These are phyloP conservation scores for Quercus tomentella DNA, from an alignment of 331 rosid genomes.

Conservation along the genomic window DNA sequence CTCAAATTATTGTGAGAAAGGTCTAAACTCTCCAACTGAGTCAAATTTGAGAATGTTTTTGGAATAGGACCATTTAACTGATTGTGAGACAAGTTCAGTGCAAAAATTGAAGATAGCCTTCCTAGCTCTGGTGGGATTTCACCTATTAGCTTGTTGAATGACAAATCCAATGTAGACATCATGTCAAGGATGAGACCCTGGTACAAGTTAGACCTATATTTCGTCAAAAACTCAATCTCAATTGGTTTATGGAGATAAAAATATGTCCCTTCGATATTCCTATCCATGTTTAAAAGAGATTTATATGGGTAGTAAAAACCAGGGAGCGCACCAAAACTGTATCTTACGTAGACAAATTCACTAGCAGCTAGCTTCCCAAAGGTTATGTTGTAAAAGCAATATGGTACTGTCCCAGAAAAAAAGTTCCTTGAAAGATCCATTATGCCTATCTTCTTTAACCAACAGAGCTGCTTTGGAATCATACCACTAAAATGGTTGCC, in stretches of 20 bases:
- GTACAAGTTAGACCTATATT: not conserved
- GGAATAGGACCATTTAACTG: not conserved
- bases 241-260: too few relatives aligned
- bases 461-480: not conserved
- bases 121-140: not conserved
- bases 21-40: not conserved
- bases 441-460: not conserved
- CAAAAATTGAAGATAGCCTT: not conserved
- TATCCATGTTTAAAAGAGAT: too few relatives aligned
- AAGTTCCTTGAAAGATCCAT: not conserved
- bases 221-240: not conserved
- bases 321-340: rapidly evolving
- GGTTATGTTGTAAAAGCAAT: not conserved
- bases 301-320: too few relatives aligned
- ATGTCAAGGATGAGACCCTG: not conserved
- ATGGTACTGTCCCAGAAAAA: not conserved
- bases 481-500: not conserved
- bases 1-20: not conserved
- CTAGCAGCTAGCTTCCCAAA: not conserved
- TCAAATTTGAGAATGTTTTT: not conserved
- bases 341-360: rapidly evolving
- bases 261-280: too few relatives aligned
- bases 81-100: not conserved
- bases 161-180: not conserved
- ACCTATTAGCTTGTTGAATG: not conserved